Evolutionary conservation across 495 filamentous ascomycete genomes (phyloP).

Genomic region (Tirmania nivea): DNA sequence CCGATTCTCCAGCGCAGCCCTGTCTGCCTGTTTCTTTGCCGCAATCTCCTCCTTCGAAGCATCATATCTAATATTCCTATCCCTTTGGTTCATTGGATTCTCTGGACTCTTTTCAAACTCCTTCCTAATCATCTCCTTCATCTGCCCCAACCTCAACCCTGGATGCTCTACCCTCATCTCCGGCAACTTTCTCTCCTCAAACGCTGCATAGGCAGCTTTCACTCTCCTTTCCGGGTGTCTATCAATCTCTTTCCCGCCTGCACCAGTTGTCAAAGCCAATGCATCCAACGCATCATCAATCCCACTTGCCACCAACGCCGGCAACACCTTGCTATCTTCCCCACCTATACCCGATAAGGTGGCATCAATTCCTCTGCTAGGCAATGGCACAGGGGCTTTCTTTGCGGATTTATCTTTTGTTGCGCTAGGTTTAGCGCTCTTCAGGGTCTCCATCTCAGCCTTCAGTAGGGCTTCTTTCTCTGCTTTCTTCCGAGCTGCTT

Average conservation of each 20-base stretch:
- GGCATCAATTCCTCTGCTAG: conserved; percentile 10
- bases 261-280: conserved; percentile 36
- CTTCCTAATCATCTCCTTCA: conserved; percentile 53
- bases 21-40: conserved; percentile 43
- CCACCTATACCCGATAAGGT: conserved; percentile 4
- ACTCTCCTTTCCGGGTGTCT: conserved; percentile 65
- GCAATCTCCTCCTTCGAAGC: conserved; percentile 57
- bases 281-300: conserved; percentile 86
- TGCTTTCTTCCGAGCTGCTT: conserved; percentile 51
- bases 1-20: conserved; percentile 48
- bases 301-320: conserved; percentile 50
- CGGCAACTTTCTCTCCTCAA: conserved; percentile 57
- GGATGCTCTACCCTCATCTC: conserved; percentile 68
- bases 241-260: conserved; percentile 50
- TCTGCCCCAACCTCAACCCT: conserved; percentile 58
- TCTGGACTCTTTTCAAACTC: conserved; percentile 85
- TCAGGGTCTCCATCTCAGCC: conserved; percentile 46
- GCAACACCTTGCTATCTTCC: conserved; percentile 13
- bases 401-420: conserved; percentile 47
- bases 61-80: conserved; percentile 45
- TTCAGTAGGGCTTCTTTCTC: conserved; percentile 63
- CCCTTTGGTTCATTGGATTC: conserved; percentile 71
- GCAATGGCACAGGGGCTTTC: conserved; percentile 21
- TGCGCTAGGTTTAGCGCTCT: conserved; percentile 35
- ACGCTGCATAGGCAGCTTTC: conserved; percentile 73